phyloP scores from a whole-genome alignment of 208 protist genomes.

The Phytomonas sp. region DNA sequence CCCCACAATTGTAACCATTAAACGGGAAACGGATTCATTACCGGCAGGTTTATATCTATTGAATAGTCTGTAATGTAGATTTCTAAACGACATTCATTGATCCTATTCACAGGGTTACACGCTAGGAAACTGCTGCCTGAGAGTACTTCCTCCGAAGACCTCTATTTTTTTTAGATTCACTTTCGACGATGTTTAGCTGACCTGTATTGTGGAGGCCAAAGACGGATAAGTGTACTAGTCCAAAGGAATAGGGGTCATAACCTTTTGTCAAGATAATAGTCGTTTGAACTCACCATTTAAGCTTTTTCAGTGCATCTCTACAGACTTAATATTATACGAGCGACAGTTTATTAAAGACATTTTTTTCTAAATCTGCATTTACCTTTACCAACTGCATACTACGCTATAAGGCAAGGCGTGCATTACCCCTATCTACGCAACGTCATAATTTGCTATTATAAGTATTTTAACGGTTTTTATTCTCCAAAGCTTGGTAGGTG shows the following conservation, averaged over 20 bases:
- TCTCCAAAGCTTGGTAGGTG: slow-evolving; percentile 23
- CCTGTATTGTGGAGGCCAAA: slow-evolving; percentile 28
- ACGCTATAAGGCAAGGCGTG: slow-evolving; percentile 58
- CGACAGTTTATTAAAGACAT: slow-evolving; percentile 28
- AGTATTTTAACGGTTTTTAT: slow-evolving; percentile 51
- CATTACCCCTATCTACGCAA: slow-evolving; percentile 54
- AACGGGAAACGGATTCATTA: slow-evolving; percentile 25
- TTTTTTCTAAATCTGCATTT: slow-evolving; percentile 54
- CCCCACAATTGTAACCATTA: slow-evolving; percentile 32
- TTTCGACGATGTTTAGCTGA: slow-evolving; percentile 64
- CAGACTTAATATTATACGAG: slow-evolving; percentile 36
- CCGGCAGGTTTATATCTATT: slow-evolving; percentile 65
- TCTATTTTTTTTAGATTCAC: slow-evolving; percentile 56
- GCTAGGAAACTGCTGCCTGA: slow-evolving; percentile 66
- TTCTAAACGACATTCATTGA: slow-evolving; percentile 18
- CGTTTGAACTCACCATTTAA: slow-evolving; percentile 30
- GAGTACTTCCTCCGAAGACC: slow-evolving; percentile 47
- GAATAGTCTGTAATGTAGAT: slow-evolving; percentile 59
- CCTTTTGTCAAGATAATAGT: slow-evolving; percentile 37
- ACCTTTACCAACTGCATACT: slow-evolving; percentile 34
- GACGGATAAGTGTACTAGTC: slow-evolving; percentile 59
- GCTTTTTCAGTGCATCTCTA: slow-evolving; percentile 25
- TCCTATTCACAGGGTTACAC: slow-evolving; percentile 72
- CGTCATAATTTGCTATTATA: slow-evolving; percentile 50
- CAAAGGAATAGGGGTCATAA: slow-evolving; percentile 49